Conservation (phyloP, 345 rosid genomes). For the Geranium brycei region DNA sequence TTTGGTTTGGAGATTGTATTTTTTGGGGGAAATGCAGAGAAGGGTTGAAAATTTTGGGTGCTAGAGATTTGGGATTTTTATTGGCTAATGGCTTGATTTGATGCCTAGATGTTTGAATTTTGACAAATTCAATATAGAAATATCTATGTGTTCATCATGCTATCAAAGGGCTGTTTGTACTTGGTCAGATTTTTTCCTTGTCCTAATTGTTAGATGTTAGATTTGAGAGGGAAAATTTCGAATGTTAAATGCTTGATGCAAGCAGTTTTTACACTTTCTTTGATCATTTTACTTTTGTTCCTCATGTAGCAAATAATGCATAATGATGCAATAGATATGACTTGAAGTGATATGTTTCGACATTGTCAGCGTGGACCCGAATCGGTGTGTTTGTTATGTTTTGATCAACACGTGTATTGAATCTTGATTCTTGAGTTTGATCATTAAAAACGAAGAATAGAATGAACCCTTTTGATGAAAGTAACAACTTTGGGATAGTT, state of each 20-base stretch:
- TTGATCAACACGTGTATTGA: too few relatives aligned
- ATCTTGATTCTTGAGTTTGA: not conserved
- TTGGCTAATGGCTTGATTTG: too few relatives aligned
- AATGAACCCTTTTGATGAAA: not conserved
- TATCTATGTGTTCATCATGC: too few relatives aligned
- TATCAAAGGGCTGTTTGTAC: not conserved
- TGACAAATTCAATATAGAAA: not conserved
- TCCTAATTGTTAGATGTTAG: not conserved
- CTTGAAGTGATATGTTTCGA: too few relatives aligned
- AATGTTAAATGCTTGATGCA: not conserved
- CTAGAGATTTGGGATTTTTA: too few relatives aligned
- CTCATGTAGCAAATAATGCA: too few relatives aligned
- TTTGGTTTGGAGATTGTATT: not conserved
- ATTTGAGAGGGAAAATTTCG: not conserved
- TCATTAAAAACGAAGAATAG: not conserved
- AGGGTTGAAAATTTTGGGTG: too few relatives aligned
- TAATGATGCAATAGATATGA: too few relatives aligned
- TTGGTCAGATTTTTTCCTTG: not conserved
- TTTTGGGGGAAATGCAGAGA: slow-evolving; percentile 12
- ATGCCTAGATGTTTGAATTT: too few relatives aligned
- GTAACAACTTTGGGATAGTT: not conserved
- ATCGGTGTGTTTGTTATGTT: too few relatives aligned
- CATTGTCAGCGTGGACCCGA: not conserved
- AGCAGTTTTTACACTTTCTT: not conserved
- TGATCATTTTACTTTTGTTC: not conserved